Conservation (phyloP, 257 asterid genomes). For the Solanum appendiculatum region DNA sequence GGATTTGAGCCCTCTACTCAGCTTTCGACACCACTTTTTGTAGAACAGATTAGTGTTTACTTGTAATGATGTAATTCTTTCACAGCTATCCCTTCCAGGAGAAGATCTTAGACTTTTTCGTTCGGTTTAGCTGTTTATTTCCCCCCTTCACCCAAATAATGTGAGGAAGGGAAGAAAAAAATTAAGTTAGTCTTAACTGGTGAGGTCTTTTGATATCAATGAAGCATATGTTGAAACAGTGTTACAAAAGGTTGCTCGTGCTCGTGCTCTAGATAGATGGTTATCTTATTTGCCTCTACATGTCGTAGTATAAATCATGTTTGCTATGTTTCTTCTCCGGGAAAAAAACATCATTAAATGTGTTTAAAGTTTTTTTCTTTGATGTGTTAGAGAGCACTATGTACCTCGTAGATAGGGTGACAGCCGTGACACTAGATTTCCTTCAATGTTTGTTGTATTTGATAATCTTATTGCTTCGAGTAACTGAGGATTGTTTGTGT, state of each 20-base stretch:
- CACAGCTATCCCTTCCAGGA: background rate
- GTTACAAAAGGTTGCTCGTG: background rate
- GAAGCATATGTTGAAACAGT: background rate
- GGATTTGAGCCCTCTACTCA: background rate
- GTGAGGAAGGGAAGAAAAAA: background rate
- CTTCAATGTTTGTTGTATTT: background rate
- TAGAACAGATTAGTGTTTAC: background rate
- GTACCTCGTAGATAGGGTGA: background rate
- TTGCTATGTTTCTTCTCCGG: background rate
- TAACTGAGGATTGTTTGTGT: background rate
- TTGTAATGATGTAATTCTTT: background rate
- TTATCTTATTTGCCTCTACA: background rate
- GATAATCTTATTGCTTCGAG: background rate
- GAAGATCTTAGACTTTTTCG: background rate
- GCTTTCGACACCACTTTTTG: background rate
- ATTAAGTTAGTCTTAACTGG: background rate
- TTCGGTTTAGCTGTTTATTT: background rate
- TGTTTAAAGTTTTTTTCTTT: background rate
- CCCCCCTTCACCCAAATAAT: background rate
- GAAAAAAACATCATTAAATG: background rate
- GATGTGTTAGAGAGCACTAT: background rate
- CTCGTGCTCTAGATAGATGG: background rate
- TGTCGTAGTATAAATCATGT: background rate
- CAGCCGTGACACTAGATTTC: background rate
- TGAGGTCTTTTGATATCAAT: background rate